Evolutionary conservation across 202 grass and related monocot species (phyloP).

Genomic region (Panicum virgatum): DNA sequence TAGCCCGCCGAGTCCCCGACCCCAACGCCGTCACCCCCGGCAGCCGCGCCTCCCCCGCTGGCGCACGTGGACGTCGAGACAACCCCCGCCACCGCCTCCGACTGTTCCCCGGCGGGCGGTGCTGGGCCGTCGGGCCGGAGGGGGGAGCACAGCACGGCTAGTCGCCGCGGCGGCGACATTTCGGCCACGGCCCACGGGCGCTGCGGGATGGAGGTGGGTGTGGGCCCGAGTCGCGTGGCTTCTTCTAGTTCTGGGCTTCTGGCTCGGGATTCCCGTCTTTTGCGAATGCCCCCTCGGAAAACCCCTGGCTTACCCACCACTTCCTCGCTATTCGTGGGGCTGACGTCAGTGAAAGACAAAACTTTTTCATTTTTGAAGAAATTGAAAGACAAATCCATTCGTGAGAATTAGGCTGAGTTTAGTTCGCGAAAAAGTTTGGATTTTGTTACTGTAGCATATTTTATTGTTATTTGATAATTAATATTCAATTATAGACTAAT

Average conservation of each 20-base stretch:
- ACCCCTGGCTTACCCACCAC: too few species aligned
- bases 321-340: too few species aligned
- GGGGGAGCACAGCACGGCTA: constrained; percentile 74
- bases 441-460: too few species aligned
- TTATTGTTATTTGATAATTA: too few species aligned
- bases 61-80: constrained; percentile 27
- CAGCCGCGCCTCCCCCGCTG: not conserved
- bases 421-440: too few species aligned
- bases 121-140: constrained; percentile 25
- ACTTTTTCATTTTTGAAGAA: too few species aligned
- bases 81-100: not conserved
- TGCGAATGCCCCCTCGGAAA: not conserved
- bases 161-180: constrained; percentile 44
- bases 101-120: not conserved
- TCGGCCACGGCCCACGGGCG: too few species aligned
- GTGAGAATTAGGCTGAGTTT: too few species aligned
- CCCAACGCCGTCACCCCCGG: not conserved
- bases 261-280: not conserved
- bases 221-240: not conserved
- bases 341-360: too few species aligned
- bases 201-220: not conserved
- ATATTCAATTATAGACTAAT: too few species aligned
- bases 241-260: too few species aligned
- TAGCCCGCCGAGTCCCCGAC: constrained; percentile 26
- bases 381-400: too few species aligned